Percentiles rank a stretch among this genome's conserved stretches.
Conservation (phyloP, 306 rosid genomes). For the Morella rubra region DNA sequence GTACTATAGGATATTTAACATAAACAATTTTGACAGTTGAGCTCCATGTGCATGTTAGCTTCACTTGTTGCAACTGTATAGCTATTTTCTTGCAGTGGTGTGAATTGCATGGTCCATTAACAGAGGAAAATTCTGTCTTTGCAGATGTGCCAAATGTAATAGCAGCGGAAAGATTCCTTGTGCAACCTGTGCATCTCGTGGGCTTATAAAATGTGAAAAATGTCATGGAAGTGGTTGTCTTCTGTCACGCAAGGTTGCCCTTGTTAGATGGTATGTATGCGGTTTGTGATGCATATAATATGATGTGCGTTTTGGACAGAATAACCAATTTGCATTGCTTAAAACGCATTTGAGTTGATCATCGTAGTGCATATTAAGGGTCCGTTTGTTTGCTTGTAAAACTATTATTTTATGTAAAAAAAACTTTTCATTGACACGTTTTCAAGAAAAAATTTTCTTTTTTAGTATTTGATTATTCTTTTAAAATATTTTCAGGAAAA, state of each 20-base stretch:
- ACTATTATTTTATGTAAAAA: too few relatives aligned
- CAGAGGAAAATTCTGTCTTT: slow-evolving; percentile 23
- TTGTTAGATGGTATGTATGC: slow-evolving; percentile 73
- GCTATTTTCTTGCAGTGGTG: slow-evolving; percentile 8
- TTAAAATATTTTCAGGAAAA: too few relatives aligned
- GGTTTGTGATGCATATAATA: not conserved
- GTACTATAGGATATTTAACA: slow-evolving; percentile 8
- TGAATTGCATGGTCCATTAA: slow-evolving; percentile 20
- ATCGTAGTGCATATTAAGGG: slow-evolving; percentile 9
- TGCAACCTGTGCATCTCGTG: slow-evolving; percentile 79
- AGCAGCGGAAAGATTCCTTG: slow-evolving; percentile 87
- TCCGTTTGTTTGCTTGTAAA: too few relatives aligned
- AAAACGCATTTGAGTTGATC: slow-evolving; percentile 1
- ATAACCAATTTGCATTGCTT: slow-evolving; percentile 1
- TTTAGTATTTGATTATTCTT: too few relatives aligned
- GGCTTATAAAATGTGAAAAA: slow-evolving; percentile 62
- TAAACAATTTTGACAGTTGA: slow-evolving; percentile 17
- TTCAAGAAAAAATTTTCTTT: too few relatives aligned
- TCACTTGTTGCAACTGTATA: slow-evolving; percentile 4
- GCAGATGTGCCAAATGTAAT: slow-evolving; percentile 85
- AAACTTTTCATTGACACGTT: too few relatives aligned
- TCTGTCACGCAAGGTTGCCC: slow-evolving; percentile 50
- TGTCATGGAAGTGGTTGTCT: slow-evolving; percentile 82
- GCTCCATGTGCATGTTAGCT: slow-evolving; percentile 7
- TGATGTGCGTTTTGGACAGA: not conserved